Base-by-base conservation (phyloP, 2,329 filamentous ascomycete genomes). In the Fusarium heterosporum region DNA sequence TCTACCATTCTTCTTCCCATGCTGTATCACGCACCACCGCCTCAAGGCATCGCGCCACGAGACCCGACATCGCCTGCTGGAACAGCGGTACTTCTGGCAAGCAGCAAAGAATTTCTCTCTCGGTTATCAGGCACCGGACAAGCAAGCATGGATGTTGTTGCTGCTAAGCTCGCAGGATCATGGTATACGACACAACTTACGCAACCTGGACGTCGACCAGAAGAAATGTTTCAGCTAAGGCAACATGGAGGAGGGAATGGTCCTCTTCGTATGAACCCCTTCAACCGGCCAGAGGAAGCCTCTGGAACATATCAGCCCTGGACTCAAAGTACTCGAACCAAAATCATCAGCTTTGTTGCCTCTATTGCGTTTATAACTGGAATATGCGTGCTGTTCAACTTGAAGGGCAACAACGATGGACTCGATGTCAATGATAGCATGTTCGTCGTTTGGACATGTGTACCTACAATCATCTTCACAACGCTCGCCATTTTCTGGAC, bases 1-100 rank as follows among this genome's bases (percentile, higher is more conserved):
- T 67, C 66, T 9, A 59, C 58, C 7, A 19, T 68, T 3, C 56
- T 72, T 14, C 56, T 70, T 11, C 69, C 71, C 3, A 73, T 75
- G 69, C n/a, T 74, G 13, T 73, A 75, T 36, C 66, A 72, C 40
- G 67, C 73, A 12, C 72, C 72, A 9, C 62, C 72, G 0, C 63
- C 67, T 36, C 58, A 62, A 30, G 73, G 73, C n/a, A 70, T 75
- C 39, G 46, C 72, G 4, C 70, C 73, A n/a, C 66, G 72, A 19
- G 72, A 75, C 41, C 73, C 73, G 13, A 74, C 72, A 1, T 74
- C 73, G 2, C 55, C 69, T 3, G 73, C 71, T 17, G 73, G 72
- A 22, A 75, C 70, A 3, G 69, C 73, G 7, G 66, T 64, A 2
- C 53, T 75, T 19, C 62, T 75, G 8, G 42, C 69, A 4, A 72